Conservation (phyloP, 169 alveolate species). For the Eimeria zaria region DNA sequence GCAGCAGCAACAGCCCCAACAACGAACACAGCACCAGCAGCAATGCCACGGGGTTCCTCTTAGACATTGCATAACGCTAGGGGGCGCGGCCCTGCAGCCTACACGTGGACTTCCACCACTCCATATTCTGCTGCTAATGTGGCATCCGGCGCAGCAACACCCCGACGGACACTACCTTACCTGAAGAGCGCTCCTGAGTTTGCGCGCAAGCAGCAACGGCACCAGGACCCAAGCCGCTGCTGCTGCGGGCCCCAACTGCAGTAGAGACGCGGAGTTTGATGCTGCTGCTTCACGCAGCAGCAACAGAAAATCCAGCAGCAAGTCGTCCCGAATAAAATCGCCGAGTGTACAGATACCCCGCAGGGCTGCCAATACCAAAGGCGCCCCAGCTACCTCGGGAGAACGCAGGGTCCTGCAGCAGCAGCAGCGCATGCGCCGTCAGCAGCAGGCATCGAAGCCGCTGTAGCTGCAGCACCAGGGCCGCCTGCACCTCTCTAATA, state of each 20-base stretch:
- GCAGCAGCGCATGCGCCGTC: too few species aligned
- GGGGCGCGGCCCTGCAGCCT: not conserved
- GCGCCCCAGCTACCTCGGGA: conserved; percentile 57
- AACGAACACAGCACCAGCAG: not conserved
- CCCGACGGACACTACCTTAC: not conserved
- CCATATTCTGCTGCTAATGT: not conserved
- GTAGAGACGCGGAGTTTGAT: not conserved
- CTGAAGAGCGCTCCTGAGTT: conserved; percentile 39
- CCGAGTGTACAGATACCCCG: conserved; percentile 70
- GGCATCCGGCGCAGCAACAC: not conserved
- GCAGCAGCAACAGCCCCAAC: conserved; percentile 63
- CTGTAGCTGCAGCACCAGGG: conserved; percentile 11
- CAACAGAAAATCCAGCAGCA: conserved; percentile 61
- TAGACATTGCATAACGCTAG: not conserved
- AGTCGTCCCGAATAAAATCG: conserved; percentile 43
- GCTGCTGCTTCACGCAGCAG: conserved; percentile 73
- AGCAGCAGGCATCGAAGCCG: conserved; percentile 2
- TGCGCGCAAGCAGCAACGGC: conserved; percentile 64
- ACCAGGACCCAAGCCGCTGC: conserved; percentile 65
- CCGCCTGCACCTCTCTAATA: too few species aligned
- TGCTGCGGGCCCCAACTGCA: conserved; percentile 43
- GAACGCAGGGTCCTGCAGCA: conserved; percentile 71
- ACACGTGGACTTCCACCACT: not conserved
- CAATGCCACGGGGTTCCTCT: not conserved
- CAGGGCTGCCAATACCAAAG: conserved; percentile 49